Evolutionary conservation across 2,329 filamentous ascomycete species (phyloP).

Genomic region (Metarhizium brunneum): DNA sequence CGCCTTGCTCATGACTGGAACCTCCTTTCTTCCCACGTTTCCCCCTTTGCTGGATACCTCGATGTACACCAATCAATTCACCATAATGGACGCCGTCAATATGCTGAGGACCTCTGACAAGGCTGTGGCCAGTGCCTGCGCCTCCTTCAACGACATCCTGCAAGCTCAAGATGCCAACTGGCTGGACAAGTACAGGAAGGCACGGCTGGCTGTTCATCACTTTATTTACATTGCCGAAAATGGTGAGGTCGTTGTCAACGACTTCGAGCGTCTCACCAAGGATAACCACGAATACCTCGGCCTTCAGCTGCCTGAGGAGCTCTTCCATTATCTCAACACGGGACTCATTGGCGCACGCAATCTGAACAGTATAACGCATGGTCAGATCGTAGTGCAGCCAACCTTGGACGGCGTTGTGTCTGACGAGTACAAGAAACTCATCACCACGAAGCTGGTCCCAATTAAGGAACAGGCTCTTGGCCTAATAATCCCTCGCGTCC

Average conservation of each 20-base stretch:
- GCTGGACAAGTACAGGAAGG: conserved; percentile 77
- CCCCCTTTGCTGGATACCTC: conserved; percentile 60
- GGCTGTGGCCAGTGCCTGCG: conserved; percentile 63
- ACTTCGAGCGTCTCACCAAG: conserved; percentile 62
- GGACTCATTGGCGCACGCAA: conserved; percentile 73
- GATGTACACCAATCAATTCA: conserved; percentile 47
- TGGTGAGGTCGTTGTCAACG: conserved; percentile 69
- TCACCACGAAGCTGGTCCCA: conserved; percentile 64
- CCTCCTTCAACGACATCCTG: conserved; percentile 71
- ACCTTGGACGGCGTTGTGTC: conserved; percentile 78
- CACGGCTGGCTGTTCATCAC: conserved; percentile 76
- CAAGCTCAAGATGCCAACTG: conserved; percentile 64
- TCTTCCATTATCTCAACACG: conserved; percentile 81
- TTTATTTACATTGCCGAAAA: conserved; percentile 70
- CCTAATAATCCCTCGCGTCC: conserved; percentile 68
- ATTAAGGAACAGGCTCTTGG: conserved; percentile 69
- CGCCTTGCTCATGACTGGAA: conserved; percentile 73
- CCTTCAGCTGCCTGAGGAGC: conserved; percentile 79
- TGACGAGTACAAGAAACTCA: conserved; percentile 69
- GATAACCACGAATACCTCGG: conserved; percentile 88
- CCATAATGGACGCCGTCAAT: conserved; percentile 68
- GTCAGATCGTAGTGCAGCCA: conserved; percentile 69
- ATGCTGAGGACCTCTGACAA: conserved; percentile 62
- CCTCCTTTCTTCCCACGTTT: conserved; percentile 68
- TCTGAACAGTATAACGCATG: conserved; percentile 72